Evolutionary conservation across 2,329 filamentous ascomycete species (phyloP).

Genomic region (Teratosphaeriaceae sp.): DNA sequence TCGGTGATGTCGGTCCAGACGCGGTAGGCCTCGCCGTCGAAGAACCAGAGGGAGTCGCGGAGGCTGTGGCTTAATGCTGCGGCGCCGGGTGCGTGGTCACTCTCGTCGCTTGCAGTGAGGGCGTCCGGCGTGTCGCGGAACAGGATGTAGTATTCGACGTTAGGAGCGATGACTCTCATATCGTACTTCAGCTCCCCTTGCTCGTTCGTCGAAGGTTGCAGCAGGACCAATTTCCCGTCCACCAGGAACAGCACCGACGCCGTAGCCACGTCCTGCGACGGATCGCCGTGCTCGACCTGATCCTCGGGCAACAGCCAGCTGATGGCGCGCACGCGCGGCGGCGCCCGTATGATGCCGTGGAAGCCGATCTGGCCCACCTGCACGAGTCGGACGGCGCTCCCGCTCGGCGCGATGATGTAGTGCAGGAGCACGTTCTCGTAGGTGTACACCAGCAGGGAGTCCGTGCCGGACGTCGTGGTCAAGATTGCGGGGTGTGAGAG

Average conservation of each 20-base stretch:
- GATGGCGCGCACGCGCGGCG: constrained; percentile 82
- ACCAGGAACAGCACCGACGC: constrained; percentile 95
- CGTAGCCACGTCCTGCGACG: constrained; percentile 88
- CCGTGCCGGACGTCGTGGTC: constrained; percentile 81
- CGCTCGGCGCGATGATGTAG: constrained; percentile 72
- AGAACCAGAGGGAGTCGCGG: constrained; percentile 87
- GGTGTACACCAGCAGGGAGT: constrained; percentile 93
- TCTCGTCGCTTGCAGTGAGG: no score
- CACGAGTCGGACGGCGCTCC: constrained; percentile 64
- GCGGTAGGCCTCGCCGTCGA: constrained; percentile 79
- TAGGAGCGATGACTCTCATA: constrained; percentile 93
- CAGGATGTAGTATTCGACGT: constrained; percentile 89
- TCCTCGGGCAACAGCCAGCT: constrained; percentile 94
- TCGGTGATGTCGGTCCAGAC: constrained; percentile 87
- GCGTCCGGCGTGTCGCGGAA: constrained; percentile 73
- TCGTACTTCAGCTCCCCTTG: constrained; percentile 89
- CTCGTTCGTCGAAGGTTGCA: constrained; percentile 79
- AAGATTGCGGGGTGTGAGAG: constrained; percentile 84
- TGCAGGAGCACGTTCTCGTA: constrained; percentile 95
- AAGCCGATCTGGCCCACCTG: constrained; percentile 98
- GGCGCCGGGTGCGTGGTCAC: no score
- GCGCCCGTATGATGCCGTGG: constrained; percentile 90
- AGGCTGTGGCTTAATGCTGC: constrained; percentile 46
- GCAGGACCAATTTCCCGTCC: constrained; percentile 87
- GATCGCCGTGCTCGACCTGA: constrained; percentile 85